Evolutionary conservation across 768 basidiomycete species (phyloP).

Genomic region (Peribolospora baueri): DNA sequence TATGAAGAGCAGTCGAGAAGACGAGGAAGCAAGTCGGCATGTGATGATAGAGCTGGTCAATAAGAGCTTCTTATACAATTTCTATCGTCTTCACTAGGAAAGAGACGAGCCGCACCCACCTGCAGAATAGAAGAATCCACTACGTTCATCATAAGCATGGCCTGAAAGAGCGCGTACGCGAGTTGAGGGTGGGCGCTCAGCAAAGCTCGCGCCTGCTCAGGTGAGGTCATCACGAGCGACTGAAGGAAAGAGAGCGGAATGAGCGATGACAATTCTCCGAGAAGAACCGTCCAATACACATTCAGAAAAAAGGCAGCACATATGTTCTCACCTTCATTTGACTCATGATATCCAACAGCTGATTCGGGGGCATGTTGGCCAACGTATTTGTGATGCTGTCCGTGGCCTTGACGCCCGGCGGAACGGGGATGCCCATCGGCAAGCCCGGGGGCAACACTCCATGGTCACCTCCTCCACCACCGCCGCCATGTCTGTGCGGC

Average conservation of each 20-base stretch:
- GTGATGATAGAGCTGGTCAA: no score
- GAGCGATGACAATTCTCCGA: not conserved
- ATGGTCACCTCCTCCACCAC: constrained; percentile 8
- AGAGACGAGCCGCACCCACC: constrained; percentile 21
- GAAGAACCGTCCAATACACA: not conserved
- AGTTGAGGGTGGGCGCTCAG: constrained; percentile 71
- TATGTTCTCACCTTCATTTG: constrained; percentile 72
- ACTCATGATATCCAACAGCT: constrained; percentile 79
- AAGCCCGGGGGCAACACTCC: constrained; percentile 30
- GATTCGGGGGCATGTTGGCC: constrained; percentile 54
- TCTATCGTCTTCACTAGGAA: not conserved
- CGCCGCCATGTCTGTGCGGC: constrained; percentile 38
- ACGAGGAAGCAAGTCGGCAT: no score
- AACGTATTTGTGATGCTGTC: constrained; percentile 70
- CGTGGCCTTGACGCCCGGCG: constrained; percentile 42
- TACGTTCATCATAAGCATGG: constrained; percentile 73
- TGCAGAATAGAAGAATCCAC: constrained; percentile 67
- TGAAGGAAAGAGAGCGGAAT: constrained; percentile 17
- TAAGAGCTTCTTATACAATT: no score
- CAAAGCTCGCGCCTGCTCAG: constrained; percentile 62
- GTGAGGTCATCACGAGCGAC: constrained; percentile 77
- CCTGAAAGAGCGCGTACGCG: constrained; percentile 87
- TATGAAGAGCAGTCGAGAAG: constrained; percentile 8
- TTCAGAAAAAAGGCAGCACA: not conserved
- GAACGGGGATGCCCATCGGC: constrained; percentile 51